Evolutionary conservation across 164 flowering plant genomes (phyloP).

Genomic region (Umbellularia californica): DNA sequence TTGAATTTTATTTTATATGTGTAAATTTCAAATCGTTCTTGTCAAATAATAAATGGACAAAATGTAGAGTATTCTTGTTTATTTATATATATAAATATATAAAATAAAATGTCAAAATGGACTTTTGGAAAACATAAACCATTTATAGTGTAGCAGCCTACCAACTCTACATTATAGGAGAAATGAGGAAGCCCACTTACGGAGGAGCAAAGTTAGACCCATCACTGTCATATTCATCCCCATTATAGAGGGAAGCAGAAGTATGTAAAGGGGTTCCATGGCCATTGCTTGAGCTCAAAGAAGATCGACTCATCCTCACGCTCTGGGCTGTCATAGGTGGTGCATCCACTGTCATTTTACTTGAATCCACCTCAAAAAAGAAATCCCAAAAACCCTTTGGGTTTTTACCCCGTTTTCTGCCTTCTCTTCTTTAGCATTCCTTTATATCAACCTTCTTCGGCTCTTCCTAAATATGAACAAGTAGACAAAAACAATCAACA

Average conservation of each 20-base stretch:
- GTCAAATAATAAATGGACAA: too few relatives aligned
- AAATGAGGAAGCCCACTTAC: slow-evolving; percentile 37
- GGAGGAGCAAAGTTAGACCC: slow-evolving; percentile 77
- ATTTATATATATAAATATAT: too few relatives aligned
- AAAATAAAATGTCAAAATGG: too few relatives aligned
- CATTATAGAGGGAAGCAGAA: slow-evolving; percentile 44
- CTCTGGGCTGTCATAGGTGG: slow-evolving; percentile 42
- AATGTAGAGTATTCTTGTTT: too few relatives aligned
- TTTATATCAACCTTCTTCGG: not conserved
- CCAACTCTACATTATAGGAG: not conserved
- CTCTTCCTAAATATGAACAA: not conserved
- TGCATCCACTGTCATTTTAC: slow-evolving; percentile 52
- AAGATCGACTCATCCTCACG: slow-evolving; percentile 45
- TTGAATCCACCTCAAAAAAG: slow-evolving; percentile 5
- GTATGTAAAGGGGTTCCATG: slow-evolving; percentile 46
- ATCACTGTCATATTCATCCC: slow-evolving; percentile 87
- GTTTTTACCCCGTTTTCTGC: not conserved
- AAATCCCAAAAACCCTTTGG: not conserved
- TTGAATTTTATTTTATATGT: too few relatives aligned
- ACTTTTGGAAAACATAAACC: not conserved
- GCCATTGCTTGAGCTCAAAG: slow-evolving; percentile 60
- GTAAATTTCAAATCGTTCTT: too few relatives aligned
- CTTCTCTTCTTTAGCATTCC: not conserved
- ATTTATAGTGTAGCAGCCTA: not conserved
- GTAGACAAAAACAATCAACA: not conserved